phyloP scores from a whole-genome alignment of 1,284 basidiomycete genomes.

The Xanthoconium separans region DNA sequence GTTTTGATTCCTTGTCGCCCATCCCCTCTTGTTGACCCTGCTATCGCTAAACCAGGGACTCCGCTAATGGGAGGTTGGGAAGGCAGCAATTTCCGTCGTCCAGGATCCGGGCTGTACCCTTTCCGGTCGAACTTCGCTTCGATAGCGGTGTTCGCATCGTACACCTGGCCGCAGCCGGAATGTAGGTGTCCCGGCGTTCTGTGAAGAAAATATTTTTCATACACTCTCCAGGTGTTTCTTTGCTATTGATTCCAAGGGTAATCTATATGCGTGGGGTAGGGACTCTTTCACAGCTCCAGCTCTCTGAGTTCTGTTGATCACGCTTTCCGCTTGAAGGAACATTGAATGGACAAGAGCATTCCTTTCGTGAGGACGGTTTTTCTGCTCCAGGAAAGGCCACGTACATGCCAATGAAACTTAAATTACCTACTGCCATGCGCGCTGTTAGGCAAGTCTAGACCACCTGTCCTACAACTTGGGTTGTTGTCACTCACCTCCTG shows the following conservation, averaged over 20 bases:
- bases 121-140: slow-evolving; percentile 59
- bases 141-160: slow-evolving; percentile 62
- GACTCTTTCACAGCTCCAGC: background rate
- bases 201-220: slow-evolving; percentile 4
- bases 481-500: slow-evolving; percentile 16
- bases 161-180: slow-evolving; percentile 75
- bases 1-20: background rate
- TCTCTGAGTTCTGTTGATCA: slow-evolving; percentile 5
- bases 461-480: background rate
- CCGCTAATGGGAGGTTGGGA: slow-evolving; percentile 61
- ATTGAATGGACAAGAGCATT: slow-evolving; percentile 49
- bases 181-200: slow-evolving; percentile 42
- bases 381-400: slow-evolving; percentile 52
- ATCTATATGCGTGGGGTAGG: slow-evolving; percentile 82
- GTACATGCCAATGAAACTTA: slow-evolving; percentile 51
- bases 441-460: slow-evolving; percentile 58
- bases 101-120: slow-evolving; percentile 48
- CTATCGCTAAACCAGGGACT: slow-evolving; percentile 44
- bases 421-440: slow-evolving; percentile 55
- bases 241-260: slow-evolving; percentile 72
- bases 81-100: slow-evolving; percentile 38
- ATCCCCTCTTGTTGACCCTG: background rate
- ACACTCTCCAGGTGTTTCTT: slow-evolving; percentile 67
- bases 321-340: slow-evolving; percentile 50
- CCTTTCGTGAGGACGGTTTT: slow-evolving; percentile 54